Evolutionary conservation across 2,329 filamentous ascomycete species (phyloP).

Genomic region (Verticillium nonalfalfae): DNA sequence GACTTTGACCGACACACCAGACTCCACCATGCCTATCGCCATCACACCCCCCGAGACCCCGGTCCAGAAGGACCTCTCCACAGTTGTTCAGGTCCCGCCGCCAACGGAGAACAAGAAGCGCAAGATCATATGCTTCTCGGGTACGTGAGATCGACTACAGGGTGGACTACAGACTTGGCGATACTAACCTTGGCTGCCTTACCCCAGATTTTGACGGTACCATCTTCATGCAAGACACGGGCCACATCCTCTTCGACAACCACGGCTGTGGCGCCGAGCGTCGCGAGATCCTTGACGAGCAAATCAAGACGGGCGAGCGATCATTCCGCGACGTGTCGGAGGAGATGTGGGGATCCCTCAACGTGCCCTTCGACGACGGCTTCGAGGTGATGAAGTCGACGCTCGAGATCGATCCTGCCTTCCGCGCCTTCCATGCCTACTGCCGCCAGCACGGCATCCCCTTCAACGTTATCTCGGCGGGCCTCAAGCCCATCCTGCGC

Average conservation of each 20-base stretch:
- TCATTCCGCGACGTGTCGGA: slow-evolving; percentile 66
- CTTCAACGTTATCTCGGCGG: slow-evolving; percentile 65
- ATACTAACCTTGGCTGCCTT: neutral
- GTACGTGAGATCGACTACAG: slow-evolving; percentile 22
- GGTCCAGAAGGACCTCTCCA: slow-evolving; percentile 19
- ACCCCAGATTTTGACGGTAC: slow-evolving; percentile 61
- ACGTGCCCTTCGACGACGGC: slow-evolving; percentile 61
- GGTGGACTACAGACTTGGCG: neutral
- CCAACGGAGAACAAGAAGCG: slow-evolving; percentile 34
- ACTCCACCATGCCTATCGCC: slow-evolving; percentile 27
- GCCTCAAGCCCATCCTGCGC: slow-evolving; percentile 57
- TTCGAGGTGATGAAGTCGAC: slow-evolving; percentile 57
- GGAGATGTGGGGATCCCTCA: slow-evolving; percentile 64
- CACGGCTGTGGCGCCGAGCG: slow-evolving; percentile 54
- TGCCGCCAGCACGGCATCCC: slow-evolving; percentile 57
- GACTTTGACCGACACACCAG: slow-evolving; percentile 1
- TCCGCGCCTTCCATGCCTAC: slow-evolving; percentile 58
- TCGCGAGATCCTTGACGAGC: slow-evolving; percentile 51
- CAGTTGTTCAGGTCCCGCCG: slow-evolving; percentile 8
- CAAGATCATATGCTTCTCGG: slow-evolving; percentile 54
- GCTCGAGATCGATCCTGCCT: slow-evolving; percentile 58
- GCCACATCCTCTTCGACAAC: slow-evolving; percentile 61
- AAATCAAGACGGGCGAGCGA: slow-evolving; percentile 59
- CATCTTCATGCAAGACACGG: slow-evolving; percentile 66
- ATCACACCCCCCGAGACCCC: slow-evolving; percentile 21